A percentile compares a stretch with the other conserved stretches of the same genome.
These are phyloP conservation scores for Erysimum pusillum DNA, from an alignment of 441 rosid genomes.

Conservation along the genomic window DNA sequence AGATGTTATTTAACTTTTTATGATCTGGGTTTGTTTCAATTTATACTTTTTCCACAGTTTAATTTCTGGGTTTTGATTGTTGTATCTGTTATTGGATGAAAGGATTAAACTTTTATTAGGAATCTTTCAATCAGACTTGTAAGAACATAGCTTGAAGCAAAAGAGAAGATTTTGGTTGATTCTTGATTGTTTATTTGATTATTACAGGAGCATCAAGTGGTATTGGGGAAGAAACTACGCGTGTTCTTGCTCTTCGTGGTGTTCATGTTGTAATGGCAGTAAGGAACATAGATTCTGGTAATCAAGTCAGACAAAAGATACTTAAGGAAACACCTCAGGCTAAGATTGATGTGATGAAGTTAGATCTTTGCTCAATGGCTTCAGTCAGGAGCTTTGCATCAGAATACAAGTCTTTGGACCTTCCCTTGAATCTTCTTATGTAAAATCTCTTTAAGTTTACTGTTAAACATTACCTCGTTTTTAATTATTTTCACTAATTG, in stretches of 20 bases:
- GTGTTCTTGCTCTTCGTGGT: conserved; percentile 77
- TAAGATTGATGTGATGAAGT: conserved; percentile 69
- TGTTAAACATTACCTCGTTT: too few species aligned
- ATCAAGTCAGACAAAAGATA: conserved; percentile 56
- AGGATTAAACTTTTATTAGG: conserved; percentile 15
- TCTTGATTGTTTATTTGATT: not conserved
- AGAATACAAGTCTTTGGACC: conserved; percentile 56
- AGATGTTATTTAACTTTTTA: not conserved
- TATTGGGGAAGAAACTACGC: conserved; percentile 65
- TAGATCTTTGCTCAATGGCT: conserved; percentile 71
- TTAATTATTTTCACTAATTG: not conserved
- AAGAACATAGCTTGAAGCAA: not conserved
- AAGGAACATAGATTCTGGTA: conserved; percentile 62
- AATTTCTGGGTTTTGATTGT: conserved; percentile 19
- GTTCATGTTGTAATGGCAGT: conserved; percentile 72
- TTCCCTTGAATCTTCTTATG: conserved; percentile 50
- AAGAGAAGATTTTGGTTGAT: conserved; percentile 4
- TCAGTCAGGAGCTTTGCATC: conserved; percentile 72
- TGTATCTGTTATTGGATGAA: not conserved
- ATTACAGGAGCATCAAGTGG: conserved; percentile 77
- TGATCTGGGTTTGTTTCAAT: conserved; percentile 18
- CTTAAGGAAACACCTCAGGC: conserved; percentile 59
- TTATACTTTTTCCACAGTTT: not conserved
- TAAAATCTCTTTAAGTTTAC: conserved; percentile 10
- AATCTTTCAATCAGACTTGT: not conserved